Evolutionary conservation across 1,139 yeast species (phyloP), one percentile per base, ranked within the genome.

Genomic region (Yamadazyma mexicana): DNA sequence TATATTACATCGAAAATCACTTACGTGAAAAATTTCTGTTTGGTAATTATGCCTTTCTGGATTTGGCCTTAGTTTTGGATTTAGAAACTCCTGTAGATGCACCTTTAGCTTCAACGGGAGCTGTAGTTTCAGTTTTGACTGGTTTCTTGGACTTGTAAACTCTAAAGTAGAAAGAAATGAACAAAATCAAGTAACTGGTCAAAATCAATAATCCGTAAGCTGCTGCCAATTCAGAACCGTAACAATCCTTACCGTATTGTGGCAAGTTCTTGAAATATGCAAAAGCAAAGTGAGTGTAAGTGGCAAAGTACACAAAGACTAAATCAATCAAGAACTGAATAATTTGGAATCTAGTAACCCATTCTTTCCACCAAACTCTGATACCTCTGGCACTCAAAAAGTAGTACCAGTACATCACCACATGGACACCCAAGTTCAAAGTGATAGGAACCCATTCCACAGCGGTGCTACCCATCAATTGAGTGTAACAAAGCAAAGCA

Each of bases 331-430:
- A 73, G 58, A 92, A 92, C 71, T 92, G 98, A 56, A 87, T 78
- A 67, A 92, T 92, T 73, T 92, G 98, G 77, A 87, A 83, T 52
- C 96, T 79, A 38, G 98, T 92, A 54, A 92, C 97, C 97, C 97
- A 92, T 70, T 91, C 96, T 70, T 92, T 92, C 98, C 98, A 92
- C 98, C 98, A 91, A 44, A 92, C 97, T 55, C 92, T 83, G 61
- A 91, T 87, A 45, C 96, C 96, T 64, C 96, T 79, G 14, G 98
- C 88, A 51, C 92, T 78, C 57, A 92, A 75, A 78, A 89, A 91
- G 75, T 92, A 92, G 78, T 92, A 92, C 87, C 91, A 92, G 79
- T 92, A 92, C 98, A 92, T 92, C 52, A 92, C 83, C 37, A 92
- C 96, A 61, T 92, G 98, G 36, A 92, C 98, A 43, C 81, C 87